phyloP scores from a whole-genome alignment of 148 eudicot genomes.

The Fagopyrum homotropicum region DNA sequence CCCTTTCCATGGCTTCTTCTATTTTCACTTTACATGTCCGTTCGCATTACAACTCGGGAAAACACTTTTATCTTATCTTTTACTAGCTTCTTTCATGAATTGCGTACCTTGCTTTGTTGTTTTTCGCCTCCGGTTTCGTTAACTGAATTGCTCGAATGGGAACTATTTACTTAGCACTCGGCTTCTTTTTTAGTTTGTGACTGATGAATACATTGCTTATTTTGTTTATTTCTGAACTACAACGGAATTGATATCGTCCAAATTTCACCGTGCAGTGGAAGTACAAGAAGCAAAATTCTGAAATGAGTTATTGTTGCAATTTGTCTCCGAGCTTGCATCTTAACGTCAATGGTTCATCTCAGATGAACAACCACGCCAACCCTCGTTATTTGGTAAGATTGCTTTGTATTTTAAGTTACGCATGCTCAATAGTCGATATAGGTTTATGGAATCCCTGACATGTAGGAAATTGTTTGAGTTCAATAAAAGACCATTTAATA shows the following conservation, averaged over 20 bases:
- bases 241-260: neutral
- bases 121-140: neutral
- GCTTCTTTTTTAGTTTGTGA: neutral
- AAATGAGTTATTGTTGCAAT: constrained; percentile 11
- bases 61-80: neutral
- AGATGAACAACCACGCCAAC: neutral
- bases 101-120: neutral
- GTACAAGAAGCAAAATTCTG: neutral
- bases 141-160: neutral
- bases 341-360: constrained; percentile 3
- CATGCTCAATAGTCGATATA: neutral
- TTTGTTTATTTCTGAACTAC: neutral
- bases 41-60: neutral
- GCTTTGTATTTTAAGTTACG: neutral
- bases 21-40: neutral
- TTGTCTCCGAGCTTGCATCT: constrained; percentile 1
- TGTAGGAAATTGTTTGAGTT: neutral
- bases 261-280: neutral
- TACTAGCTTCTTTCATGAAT: neutral
- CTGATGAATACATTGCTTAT: neutral
- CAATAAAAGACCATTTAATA: neutral
- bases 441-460: neutral
- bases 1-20: neutral
- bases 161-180: neutral
- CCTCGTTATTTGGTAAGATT: neutral